Base-by-base conservation (phyloP, 768 basidiomycete genomes). In the Boletus sp. region DNA sequence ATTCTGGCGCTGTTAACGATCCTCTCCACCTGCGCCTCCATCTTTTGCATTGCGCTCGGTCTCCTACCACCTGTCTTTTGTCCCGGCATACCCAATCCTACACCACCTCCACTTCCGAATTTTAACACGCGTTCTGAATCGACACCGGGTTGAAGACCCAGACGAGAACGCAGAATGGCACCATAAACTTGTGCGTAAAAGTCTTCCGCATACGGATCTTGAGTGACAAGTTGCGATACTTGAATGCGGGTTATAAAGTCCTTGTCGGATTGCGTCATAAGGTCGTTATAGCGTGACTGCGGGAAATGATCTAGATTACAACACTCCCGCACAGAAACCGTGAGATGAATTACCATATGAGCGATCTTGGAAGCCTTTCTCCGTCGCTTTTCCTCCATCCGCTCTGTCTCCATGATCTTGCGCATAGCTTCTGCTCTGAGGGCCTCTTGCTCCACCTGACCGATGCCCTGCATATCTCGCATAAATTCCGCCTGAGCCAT, bases 161-260 rank as follows among this genome's bases (percentile, higher is more conserved):
- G 72, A 53, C 89, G 83, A 37, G 88, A 87, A 42, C 93, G 85
- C 48, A 91, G 65, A 54, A 96, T 83, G 1, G 91, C 90, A 37
- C 90, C 87, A 66, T 91, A 94, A 3, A 98, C 94, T 72, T 98
- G 95, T 11, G 94, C 97, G 66, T 99, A 99, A 70, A 98, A 99
- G 69, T 99, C 97, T 59, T 98, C 96, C 32, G 91, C 85, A 70
- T 96, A 98, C 0, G 97, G 97, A 73, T 99, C 97, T 65, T 91
- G 87, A 7, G 94, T 96, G 41, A 97, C 94, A 39, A 98, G 88
- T 66, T 98, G 97, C 2, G 96, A 98, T 33, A 99, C 92, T 71
- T 99, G 97, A 58, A 99, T 98, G 25, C 97, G 86, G 34, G 97
- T 98, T 73, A 99, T 98, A 68, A 98, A 99, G 67, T 98, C 97